Conservation (phyloP, 306 rosid species). For the Cicer yamashitae region DNA sequence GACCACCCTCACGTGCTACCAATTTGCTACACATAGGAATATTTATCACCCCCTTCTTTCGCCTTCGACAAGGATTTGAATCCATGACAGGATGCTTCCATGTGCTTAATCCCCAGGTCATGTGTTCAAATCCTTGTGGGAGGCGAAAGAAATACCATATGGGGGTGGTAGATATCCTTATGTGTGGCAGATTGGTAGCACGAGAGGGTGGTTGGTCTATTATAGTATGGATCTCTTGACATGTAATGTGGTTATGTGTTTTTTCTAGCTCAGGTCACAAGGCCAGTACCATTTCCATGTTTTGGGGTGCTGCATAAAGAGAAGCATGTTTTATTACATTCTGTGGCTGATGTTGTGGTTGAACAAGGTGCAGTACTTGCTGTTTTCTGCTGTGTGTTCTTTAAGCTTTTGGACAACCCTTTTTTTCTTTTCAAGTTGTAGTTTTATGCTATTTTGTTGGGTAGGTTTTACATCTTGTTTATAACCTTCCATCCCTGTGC, state of each 20-base stretch:
- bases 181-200: not conserved
- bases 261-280: conserved; percentile 67
- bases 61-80: no score
- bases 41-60: not conserved
- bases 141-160: not conserved
- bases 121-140: not conserved
- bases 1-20: not conserved
- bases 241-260: conserved; percentile 36
- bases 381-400: conserved; percentile 5
- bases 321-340: conserved; percentile 88
- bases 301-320: conserved; percentile 85
- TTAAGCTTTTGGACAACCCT: not conserved
- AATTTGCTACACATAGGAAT: not conserved
- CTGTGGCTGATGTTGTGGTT: conserved; percentile 82
- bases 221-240: conserved; percentile 9
- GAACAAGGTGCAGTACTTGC: conserved; percentile 75
- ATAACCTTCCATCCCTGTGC: not conserved
- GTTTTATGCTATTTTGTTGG: not conserved
- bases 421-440: not conserved
- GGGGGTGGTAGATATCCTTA: not conserved
- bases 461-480: conserved; percentile 1
- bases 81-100: no score
- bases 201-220: not conserved
- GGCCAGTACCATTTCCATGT: conserved; percentile 91
- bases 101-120: no score